Conservation (phyloP, 148 eudicot genomes). For the Chenopodium album region DNA sequence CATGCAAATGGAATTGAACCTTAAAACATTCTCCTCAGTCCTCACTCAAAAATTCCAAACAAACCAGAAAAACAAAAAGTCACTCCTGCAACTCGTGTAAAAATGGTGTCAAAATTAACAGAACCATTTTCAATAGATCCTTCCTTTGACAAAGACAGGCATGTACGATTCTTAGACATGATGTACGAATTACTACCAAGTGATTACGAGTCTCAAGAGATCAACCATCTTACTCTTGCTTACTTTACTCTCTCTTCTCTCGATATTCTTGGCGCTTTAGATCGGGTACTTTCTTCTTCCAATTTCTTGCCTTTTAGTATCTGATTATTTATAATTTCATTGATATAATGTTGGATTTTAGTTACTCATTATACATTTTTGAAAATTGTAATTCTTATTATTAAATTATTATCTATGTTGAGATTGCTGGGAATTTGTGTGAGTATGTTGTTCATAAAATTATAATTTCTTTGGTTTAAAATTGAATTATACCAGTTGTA, state of each 20-base stretch:
- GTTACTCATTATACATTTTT: not conserved
- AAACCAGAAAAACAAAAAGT: no score
- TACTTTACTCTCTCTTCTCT: conserved; percentile 82
- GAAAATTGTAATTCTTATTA: no score
- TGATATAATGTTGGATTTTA: not conserved
- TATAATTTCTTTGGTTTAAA: no score
- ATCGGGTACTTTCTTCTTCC: conserved; percentile 18
- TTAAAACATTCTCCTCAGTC: no score
- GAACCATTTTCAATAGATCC: conserved; percentile 21
- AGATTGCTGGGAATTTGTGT: no score
- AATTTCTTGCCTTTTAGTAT: not conserved
- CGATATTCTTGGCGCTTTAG: conserved; percentile 55
- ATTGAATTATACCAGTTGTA: no score
- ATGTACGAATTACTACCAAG: conserved; percentile 62
- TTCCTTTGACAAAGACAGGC: conserved; percentile 53
- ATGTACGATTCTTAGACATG: conserved; percentile 58
- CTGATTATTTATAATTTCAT: not conserved
- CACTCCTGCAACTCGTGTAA: not conserved
- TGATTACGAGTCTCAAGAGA: conserved; percentile 68
- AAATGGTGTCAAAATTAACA: conserved; percentile 19
- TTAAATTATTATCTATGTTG: no score
- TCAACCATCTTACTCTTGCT: conserved; percentile 86
- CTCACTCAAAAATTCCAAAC: no score
- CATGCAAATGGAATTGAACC: no score
- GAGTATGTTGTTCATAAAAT: no score